phyloP scores from a whole-genome alignment of 768 basidiomycete species.

The Clitopilus hobsonii region DNA sequence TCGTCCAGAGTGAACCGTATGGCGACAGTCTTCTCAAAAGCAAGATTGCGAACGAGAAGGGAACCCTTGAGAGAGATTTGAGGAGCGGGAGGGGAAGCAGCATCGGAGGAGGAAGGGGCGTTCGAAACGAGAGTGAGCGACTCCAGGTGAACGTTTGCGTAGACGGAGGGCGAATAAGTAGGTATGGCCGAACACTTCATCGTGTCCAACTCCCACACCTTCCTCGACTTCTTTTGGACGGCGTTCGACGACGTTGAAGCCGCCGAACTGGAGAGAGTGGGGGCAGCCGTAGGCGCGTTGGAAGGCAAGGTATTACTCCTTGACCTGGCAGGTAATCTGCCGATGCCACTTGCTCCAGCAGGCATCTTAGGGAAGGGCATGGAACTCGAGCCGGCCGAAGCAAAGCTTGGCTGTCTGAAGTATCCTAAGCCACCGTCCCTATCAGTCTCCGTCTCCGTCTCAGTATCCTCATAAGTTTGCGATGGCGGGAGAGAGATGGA shows the following conservation, averaged over 20 bases:
- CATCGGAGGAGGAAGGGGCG: conserved; percentile 11
- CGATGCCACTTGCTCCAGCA: no score
- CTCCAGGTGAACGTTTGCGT: conserved; percentile 30
- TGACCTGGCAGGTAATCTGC: background rate
- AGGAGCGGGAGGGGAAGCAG: background rate
- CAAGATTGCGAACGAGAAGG: conserved; percentile 78
- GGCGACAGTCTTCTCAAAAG: conserved; percentile 82
- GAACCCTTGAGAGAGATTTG: conserved; percentile 57
- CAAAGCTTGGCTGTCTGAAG: background rate
- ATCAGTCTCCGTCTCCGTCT: conserved; percentile 43
- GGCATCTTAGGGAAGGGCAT: background rate
- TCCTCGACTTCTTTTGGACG: conserved; percentile 1
- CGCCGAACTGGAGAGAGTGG: background rate
- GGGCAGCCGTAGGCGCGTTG: conserved; percentile 2
- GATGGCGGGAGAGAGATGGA: conserved; percentile 28
- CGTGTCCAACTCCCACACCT: conserved; percentile 18
- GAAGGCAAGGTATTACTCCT: conserved; percentile 11
- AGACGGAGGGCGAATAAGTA: conserved; percentile 10
- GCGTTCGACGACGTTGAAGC: conserved; percentile 4
- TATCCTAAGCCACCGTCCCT: conserved; percentile 13
- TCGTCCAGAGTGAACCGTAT: conserved; percentile 90
- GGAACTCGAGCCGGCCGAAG: background rate
- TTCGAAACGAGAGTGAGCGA: conserved; percentile 10
- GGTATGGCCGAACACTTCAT: conserved; percentile 22
- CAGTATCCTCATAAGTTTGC: conserved; percentile 32